Conservation (phyloP, 257 asterid species). For the Fraxinus americana region DNA sequence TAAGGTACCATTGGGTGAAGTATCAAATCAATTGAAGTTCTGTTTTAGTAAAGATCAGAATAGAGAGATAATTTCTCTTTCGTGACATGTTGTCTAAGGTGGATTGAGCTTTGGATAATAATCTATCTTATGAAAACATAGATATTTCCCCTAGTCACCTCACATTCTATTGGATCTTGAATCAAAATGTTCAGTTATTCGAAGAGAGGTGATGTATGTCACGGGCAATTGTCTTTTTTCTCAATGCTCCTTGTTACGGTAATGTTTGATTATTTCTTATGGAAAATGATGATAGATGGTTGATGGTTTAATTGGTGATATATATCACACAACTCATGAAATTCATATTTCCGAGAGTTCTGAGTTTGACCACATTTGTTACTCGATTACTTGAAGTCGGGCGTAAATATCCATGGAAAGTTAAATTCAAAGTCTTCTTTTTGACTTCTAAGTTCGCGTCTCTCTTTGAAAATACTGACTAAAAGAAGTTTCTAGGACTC, state of each 20-base stretch:
- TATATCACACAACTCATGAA: not conserved
- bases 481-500: no score
- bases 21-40: not conserved
- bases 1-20: conserved; percentile 19
- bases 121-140: not conserved
- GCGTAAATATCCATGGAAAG: no score
- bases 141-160: not conserved
- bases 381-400: no score
- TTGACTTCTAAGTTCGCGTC: no score
- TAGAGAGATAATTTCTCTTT: not conserved
- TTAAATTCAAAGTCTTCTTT: no score
- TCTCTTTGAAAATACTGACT: no score
- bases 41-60: not conserved
- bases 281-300: not conserved
- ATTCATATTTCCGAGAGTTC: not conserved
- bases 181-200: not conserved
- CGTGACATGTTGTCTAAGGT: not conserved
- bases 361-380: not conserved
- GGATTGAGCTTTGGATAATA: conserved; percentile 11
- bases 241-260: no score
- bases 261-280: no score
- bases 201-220: not conserved
- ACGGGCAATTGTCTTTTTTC: not conserved
- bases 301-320: not conserved
- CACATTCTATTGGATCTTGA: not conserved